Evolutionary conservation across 2,329 filamentous ascomycete species (phyloP).

Genomic region (Leptographium flavum): DNA sequence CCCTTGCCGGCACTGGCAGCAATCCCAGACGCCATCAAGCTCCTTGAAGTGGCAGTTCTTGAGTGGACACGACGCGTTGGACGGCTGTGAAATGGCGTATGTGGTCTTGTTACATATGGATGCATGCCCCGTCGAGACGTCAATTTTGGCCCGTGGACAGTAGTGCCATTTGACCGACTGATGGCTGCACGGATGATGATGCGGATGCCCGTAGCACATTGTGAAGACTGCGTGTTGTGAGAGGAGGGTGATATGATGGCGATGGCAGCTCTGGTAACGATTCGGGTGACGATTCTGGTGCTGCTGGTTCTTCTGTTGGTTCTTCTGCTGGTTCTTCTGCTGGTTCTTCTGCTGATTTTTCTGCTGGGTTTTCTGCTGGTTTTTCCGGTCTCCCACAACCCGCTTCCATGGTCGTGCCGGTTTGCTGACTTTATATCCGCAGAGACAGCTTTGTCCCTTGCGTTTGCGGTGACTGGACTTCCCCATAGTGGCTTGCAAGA

Average conservation of each 20-base stretch:
- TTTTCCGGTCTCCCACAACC: too few species aligned
- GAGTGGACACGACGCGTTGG: conserved; percentile 30
- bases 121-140: conserved; percentile 34
- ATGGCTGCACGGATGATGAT: conserved; percentile 36
- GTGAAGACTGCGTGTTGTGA: not conserved
- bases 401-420: too few species aligned
- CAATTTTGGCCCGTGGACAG: conserved; percentile 33
- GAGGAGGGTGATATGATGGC: too few species aligned
- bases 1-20: conserved; percentile 35
- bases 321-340: too few species aligned
- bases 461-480: not conserved
- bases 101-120: conserved; percentile 33
- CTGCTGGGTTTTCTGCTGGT: too few species aligned
- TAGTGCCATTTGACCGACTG: conserved; percentile 42
- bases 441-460: too few species aligned
- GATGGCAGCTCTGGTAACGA: too few species aligned
- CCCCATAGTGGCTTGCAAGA: not conserved
- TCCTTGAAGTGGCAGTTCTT: conserved; percentile 35
- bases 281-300: too few species aligned
- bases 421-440: too few species aligned
- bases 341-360: too few species aligned
- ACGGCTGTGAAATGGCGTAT: conserved; percentile 30
- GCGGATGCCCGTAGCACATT: conserved; percentile 42
- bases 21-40: conserved; percentile 37
- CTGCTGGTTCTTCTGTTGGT: too few species aligned